A percentile compares a stretch with the other conserved stretches of the same genome.
These are phyloP conservation scores for Hypomyces perniciosus DNA, from an alignment of 2,329 filamentous ascomycete species.

Conservation along the genomic window DNA sequence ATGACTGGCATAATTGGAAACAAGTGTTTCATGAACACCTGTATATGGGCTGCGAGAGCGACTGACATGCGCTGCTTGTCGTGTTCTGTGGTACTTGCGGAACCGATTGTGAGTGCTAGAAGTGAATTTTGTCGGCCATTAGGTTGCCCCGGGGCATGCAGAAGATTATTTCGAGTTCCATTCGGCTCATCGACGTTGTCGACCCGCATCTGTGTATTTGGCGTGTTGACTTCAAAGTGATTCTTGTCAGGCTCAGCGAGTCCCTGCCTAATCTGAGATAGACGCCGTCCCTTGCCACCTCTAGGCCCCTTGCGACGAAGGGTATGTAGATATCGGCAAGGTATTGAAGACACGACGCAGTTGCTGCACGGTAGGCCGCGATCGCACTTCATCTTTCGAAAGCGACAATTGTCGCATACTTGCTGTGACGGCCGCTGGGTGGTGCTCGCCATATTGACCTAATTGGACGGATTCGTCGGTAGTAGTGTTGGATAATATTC, in stretches of 20 bases:
- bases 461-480: conserved; percentile 14
- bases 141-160: not conserved
- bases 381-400: conserved; percentile 30
- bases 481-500: no score
- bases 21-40: conserved; percentile 25
- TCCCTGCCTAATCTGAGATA: conserved; percentile 24
- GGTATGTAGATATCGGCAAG: conserved; percentile 25
- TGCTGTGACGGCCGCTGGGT: conserved; percentile 13
- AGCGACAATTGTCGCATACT: conserved; percentile 27
- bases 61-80: conserved; percentile 18
- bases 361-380: conserved; percentile 25
- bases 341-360: conserved; percentile 22
- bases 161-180: not conserved
- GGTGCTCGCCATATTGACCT: conserved; percentile 16
- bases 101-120: not conserved
- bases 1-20: conserved; percentile 29
- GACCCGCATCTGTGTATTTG: conserved; percentile 7
- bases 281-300: conserved; percentile 23
- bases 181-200: not conserved
- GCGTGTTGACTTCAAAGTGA: conserved; percentile 20
- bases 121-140: not conserved
- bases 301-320: conserved; percentile 25
- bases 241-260: conserved; percentile 9
- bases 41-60: conserved; percentile 22
- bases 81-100: conserved; percentile 3